Evolutionary conservation across 1,139 yeast genomes (phyloP), one percentile per base, ranked within the genome.

Genomic region (Pichia sp.): DNA sequence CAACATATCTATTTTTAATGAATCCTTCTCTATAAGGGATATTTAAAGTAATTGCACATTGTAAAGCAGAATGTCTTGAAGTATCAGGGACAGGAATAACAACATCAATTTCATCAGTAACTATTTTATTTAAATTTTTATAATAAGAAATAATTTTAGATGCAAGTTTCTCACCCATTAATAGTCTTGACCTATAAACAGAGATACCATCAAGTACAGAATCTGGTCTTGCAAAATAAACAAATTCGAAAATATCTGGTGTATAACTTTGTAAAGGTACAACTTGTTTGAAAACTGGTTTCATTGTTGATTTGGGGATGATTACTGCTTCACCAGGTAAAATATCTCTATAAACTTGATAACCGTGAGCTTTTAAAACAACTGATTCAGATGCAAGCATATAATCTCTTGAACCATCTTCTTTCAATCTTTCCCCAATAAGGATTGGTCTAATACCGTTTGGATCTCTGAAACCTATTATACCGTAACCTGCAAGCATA

Each of bases 11-110:
- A 68, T 91, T 91, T 64, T 91, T 91, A 49, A 91, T 94, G 59
- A 91, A 93, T 21, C 97, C 99, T 66, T 91, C 99, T 59, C 97
- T 77, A 66, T 86, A 93, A 17, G 96, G 94, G 31, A 86, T 62
- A 41, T 77, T 75, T 49, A 91, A 71, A 37, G 77, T 68, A 31
- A 84, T 91, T 2, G 98, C 91, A 65, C 95, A 83, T 61, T 91
- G 94, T 49, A 89, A 67, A 1, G 98, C 98, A 24, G 96, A 81
- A 35, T 94, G 89, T 62, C 97, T 76, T 8, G 97, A 80, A 14
- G 98, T 93, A 61, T 91, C 99, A 10, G 99, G 99, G 8, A 91
- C 98, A 1, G 98, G 96, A 42, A 91, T 86, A 34, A 93, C 96
- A 35, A 89, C 98, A 56, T 91, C 99, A 46, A 91, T 82, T 46